Evolutionary conservation across 768 basidiomycete species (phyloP).

Genomic region (Lentinula edodes): DNA sequence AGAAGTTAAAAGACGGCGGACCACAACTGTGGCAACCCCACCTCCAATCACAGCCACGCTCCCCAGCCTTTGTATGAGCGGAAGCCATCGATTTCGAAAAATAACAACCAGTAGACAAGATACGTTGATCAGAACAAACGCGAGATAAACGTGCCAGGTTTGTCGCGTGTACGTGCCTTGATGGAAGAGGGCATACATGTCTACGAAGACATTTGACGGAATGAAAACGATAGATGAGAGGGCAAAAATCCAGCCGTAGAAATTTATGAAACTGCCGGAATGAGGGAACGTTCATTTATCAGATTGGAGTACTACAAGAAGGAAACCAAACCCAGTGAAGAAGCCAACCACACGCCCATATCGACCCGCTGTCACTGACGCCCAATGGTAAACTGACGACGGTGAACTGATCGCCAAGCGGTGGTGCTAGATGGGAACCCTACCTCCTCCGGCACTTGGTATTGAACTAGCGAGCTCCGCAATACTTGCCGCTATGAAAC

Average conservation of each 20-base stretch:
- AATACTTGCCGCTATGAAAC: constrained; percentile 11
- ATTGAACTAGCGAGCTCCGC: constrained; percentile 13
- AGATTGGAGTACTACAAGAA: not conserved
- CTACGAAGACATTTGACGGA: constrained; percentile 10
- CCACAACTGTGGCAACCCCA: constrained; percentile 11
- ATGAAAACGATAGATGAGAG: constrained; percentile 9
- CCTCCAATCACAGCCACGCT: constrained; percentile 10
- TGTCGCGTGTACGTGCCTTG: constrained; percentile 9
- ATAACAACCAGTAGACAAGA: constrained; percentile 9
- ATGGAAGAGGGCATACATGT: constrained; percentile 14
- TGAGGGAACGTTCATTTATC: not conserved
- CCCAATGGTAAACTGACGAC: constrained; percentile 11
- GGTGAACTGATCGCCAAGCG: not conserved
- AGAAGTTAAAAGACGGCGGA: not conserved
- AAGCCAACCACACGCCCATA: constrained; percentile 11
- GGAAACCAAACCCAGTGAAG: constrained; percentile 8
- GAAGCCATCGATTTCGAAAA: constrained; percentile 11
- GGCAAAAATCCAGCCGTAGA: constrained; percentile 14
- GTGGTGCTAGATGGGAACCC: not conserved
- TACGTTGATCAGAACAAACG: constrained; percentile 10
- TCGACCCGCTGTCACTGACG: constrained; percentile 11
- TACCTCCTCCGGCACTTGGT: constrained; percentile 13
- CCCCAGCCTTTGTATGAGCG: constrained; percentile 10
- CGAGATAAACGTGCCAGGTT: constrained; percentile 11
- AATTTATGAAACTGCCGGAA: constrained; percentile 9